Evolutionary conservation across 2,329 filamentous ascomycete species (phyloP).

Genomic region (Botrytis medusae): DNA sequence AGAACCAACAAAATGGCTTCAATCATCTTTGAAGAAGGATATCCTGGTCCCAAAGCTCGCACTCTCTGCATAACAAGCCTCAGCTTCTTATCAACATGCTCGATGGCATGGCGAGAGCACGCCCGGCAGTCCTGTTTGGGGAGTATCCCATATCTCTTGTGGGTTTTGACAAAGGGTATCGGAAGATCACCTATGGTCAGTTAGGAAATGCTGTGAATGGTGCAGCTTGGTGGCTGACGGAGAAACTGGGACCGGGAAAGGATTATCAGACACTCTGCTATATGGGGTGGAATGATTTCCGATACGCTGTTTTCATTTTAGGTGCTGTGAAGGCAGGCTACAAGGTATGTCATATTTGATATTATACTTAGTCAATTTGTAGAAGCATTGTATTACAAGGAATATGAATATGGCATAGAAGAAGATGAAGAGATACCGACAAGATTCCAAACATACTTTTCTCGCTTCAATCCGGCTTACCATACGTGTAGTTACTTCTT

Average conservation of each 20-base stretch:
- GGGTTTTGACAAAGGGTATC: not conserved
- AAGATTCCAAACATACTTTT: too few species aligned
- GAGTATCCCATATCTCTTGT: too few species aligned
- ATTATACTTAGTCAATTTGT: not conserved
- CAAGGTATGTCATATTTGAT: not conserved
- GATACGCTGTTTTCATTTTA: not conserved
- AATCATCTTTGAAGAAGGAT: too few species aligned
- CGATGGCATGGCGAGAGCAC: too few species aligned
- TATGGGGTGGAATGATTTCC: conserved; percentile 39
- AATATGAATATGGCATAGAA: not conserved
- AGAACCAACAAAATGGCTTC: too few species aligned
- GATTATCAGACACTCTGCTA: conserved; percentile 46
- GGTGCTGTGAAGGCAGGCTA: conserved; percentile 12
- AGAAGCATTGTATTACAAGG: not conserved
- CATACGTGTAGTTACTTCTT: not conserved
- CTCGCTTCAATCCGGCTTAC: too few species aligned
- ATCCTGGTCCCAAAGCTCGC: too few species aligned
- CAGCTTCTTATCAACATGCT: too few species aligned
- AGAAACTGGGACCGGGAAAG: conserved; percentile 13
- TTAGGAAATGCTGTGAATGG: conserved; percentile 29
- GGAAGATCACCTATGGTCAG: conserved; percentile 18
- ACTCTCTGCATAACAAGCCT: too few species aligned
- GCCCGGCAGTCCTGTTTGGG: too few species aligned
- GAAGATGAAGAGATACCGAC: too few species aligned
- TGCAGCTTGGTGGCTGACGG: conserved; percentile 22